phyloP scores from a whole-genome alignment of 2,329 filamentous ascomycete species.

The Hypomyces perniciosus region DNA sequence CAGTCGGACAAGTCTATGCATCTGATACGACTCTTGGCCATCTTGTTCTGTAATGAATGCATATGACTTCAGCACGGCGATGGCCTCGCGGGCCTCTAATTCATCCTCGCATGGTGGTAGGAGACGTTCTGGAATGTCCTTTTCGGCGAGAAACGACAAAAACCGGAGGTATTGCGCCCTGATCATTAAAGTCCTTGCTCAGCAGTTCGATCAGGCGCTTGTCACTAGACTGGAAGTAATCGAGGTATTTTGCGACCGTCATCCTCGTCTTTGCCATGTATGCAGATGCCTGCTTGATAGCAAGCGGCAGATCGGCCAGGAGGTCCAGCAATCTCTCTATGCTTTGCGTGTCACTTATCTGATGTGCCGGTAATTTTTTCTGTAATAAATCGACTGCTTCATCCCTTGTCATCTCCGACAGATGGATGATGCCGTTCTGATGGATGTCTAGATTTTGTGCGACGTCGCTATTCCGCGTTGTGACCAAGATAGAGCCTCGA shows the following conservation, averaged over 20 bases:
- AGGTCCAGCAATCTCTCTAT: slow-evolving; percentile 23
- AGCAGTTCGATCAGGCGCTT: slow-evolving; percentile 19
- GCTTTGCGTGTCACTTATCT: slow-evolving; percentile 17
- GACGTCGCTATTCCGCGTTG: slow-evolving; percentile 10
- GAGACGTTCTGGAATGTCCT: slow-evolving; percentile 24
- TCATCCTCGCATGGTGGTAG: slow-evolving; percentile 14
- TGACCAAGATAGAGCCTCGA: slow-evolving; percentile 16
- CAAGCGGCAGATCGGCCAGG: slow-evolving; percentile 28
- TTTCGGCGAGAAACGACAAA: slow-evolving; percentile 24
- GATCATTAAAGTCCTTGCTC: slow-evolving; percentile 26
- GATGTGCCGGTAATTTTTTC: slow-evolving; percentile 12
- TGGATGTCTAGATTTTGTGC: slow-evolving; percentile 7
- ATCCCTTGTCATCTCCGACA: slow-evolving; percentile 17
- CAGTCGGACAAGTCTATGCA: background rate
- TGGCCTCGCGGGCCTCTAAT: slow-evolving; percentile 13
- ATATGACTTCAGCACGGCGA: background rate
- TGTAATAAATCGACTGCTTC: slow-evolving; percentile 21
- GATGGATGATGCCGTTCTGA: slow-evolving; percentile 14
- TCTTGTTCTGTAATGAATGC: background rate
- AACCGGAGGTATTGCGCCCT: slow-evolving; percentile 22
- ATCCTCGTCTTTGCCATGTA: slow-evolving; percentile 27
- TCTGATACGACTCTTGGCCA: background rate
- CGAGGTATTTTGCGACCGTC: slow-evolving; percentile 22
- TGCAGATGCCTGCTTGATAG: slow-evolving; percentile 29
- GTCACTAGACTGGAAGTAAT: slow-evolving; percentile 18